Conservation (phyloP, 192 early-diverging fungal genomes). For the Phycomyces nitens region DNA sequence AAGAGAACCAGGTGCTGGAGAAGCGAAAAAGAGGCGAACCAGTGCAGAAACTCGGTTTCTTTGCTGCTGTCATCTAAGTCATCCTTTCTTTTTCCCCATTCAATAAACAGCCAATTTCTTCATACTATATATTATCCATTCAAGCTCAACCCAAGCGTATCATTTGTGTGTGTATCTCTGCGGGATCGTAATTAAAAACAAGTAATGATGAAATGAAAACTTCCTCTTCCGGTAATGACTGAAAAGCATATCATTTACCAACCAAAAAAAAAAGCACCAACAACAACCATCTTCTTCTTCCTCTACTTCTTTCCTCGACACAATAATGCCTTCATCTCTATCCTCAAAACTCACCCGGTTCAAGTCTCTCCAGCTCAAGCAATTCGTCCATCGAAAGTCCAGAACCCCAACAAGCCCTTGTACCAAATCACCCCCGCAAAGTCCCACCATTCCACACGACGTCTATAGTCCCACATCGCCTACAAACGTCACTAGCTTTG, state of each 20-base stretch:
- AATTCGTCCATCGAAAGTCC: background rate
- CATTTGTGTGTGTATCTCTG: no score
- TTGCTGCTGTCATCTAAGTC: slow-evolving; percentile 42
- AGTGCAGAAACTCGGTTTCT: slow-evolving; percentile 56
- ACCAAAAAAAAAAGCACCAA: no score
- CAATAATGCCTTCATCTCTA: background rate
- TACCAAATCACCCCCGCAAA: background rate
- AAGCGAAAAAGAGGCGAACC: slow-evolving; percentile 41
- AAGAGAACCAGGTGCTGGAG: slow-evolving; percentile 38
- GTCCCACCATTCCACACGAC: background rate
- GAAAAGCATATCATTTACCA: no score
- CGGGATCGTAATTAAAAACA: no score
- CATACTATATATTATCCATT: no score
- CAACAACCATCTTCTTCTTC: no score
- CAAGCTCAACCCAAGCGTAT: no score
- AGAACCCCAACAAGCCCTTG: background rate
- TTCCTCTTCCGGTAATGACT: no score
- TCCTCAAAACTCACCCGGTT: background rate
- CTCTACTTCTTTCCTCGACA: background rate
- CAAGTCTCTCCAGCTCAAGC: background rate
- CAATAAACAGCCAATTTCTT: background rate
- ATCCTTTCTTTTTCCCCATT: background rate
- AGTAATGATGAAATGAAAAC: no score
- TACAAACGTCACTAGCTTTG: slow-evolving; percentile 9
- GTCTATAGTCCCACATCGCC: background rate